Evolutionary conservation across 257 asterid genomes (phyloP).

Genomic region (Rauvolfia tetraphylla): DNA sequence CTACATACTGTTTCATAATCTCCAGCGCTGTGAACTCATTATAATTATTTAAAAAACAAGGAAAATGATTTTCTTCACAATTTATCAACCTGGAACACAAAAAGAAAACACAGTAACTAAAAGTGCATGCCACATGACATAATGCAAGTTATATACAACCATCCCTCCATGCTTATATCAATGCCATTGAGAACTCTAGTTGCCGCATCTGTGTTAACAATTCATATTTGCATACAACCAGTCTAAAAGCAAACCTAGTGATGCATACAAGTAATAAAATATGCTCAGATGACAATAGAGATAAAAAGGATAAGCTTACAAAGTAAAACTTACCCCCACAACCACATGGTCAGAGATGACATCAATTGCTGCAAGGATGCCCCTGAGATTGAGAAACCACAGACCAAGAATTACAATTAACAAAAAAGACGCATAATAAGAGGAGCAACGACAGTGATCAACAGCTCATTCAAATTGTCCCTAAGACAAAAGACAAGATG

Average conservation of each 20-base stretch:
- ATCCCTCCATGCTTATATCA: background rate
- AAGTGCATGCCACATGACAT: no score
- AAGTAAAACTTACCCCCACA: constrained; percentile 77
- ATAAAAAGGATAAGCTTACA: background rate
- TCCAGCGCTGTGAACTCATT: background rate
- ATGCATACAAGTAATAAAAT: background rate
- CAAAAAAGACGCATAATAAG: background rate
- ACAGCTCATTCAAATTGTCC: background rate
- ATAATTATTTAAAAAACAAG: background rate
- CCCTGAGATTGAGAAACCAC: constrained; percentile 45
- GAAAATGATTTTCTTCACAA: background rate
- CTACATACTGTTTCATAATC: background rate
- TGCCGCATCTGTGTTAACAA: background rate
- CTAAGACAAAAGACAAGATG: background rate
- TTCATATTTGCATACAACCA: background rate
- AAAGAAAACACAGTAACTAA: background rate
- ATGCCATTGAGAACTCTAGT: background rate
- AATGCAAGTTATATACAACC: background rate
- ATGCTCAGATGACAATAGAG: no score
- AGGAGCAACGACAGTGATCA: background rate
- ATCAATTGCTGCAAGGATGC: constrained; percentile 94
- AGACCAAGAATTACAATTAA: constrained; percentile 2
- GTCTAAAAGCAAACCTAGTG: background rate
- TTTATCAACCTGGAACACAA: background rate
- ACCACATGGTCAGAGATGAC: constrained; percentile 76